Evolutionary conservation across 2,329 filamentous ascomycete genomes (phyloP).

Genomic region (Rachicladosporium sp.): DNA sequence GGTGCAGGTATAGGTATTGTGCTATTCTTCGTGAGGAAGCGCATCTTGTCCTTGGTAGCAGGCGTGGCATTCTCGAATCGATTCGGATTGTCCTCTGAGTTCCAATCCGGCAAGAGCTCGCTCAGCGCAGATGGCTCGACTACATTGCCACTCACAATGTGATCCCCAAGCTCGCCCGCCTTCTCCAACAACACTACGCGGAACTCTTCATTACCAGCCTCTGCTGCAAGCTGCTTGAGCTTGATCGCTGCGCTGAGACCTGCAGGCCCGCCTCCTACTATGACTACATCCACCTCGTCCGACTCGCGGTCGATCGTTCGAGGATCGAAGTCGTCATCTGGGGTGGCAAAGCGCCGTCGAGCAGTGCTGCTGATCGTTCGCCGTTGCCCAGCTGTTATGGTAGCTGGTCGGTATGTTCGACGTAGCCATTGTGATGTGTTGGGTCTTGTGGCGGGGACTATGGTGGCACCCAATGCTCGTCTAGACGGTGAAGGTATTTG

Average conservation of each 20-base stretch:
- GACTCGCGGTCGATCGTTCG: constrained; percentile 66
- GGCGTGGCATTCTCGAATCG: constrained; percentile 81
- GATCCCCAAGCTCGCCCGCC: constrained; percentile 84
- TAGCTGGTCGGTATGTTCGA: constrained; percentile 19
- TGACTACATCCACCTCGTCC: constrained; percentile 92
- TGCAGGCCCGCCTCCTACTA: constrained; percentile 89
- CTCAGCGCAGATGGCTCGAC: constrained; percentile 79
- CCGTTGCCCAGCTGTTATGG: constrained; percentile 24
- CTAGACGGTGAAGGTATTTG: constrained; percentile 3
- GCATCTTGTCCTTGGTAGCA: constrained; percentile 76
- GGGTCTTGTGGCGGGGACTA: constrained; percentile 2
- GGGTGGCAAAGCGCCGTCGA: constrained; percentile 21
- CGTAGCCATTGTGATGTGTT: constrained; percentile 13
- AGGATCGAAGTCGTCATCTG: constrained; percentile 32
- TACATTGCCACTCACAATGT: constrained; percentile 92
- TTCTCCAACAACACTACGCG: constrained; percentile 88
- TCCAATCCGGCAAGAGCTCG: constrained; percentile 89
- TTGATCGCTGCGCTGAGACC: constrained; percentile 87
- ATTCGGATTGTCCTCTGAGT: constrained; percentile 73
- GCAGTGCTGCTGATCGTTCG: constrained; percentile 20
- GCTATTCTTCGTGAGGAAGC: constrained; percentile 73
- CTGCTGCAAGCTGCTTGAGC: constrained; percentile 88
- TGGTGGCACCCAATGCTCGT: constrained; percentile 7
- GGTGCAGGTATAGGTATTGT: constrained; percentile 74
- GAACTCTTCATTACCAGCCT: constrained; percentile 91